phyloP scores from a whole-genome alignment of 768 basidiomycete species.

The Tylopilus intermedius region DNA sequence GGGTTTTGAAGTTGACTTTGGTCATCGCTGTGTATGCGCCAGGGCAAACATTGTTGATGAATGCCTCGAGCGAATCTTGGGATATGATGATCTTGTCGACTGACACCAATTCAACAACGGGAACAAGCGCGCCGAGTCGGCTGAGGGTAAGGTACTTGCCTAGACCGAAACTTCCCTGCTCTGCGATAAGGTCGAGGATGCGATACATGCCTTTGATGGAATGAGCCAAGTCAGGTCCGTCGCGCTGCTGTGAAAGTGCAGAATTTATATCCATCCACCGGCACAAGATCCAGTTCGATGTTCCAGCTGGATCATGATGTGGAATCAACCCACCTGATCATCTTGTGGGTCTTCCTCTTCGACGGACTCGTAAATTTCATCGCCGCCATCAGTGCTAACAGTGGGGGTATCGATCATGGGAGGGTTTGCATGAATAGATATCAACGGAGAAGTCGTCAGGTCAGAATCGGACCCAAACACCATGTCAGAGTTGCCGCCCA shows the following conservation, averaged over 20 bases:
- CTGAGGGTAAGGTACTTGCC: too few relatives aligned
- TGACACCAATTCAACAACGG: too few relatives aligned
- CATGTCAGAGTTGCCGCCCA: constrained; percentile 2
- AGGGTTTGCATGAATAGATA: neutral
- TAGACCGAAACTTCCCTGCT: too few relatives aligned
- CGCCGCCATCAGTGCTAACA: constrained; percentile 2
- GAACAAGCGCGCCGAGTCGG: too few relatives aligned
- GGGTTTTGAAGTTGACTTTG: too few relatives aligned
- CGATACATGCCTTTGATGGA: constrained; percentile 45
- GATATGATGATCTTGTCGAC: too few relatives aligned
- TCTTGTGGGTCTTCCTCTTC: constrained; percentile 2
- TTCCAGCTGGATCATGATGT: constrained; percentile 17
- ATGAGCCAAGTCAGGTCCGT: constrained; percentile 19
- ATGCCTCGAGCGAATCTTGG: too few relatives aligned
- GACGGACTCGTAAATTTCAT: constrained; percentile 17
- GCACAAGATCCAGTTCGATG: too few relatives aligned
- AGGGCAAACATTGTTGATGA: too few relatives aligned
- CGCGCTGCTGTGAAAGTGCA: constrained; percentile 1
- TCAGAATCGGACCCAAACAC: constrained; percentile 1
- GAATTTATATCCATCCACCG: neutral
- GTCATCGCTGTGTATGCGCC: too few relatives aligned
- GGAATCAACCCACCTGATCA: constrained; percentile 10
- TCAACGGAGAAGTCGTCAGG: neutral
- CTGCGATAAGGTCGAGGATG: constrained; percentile 52
- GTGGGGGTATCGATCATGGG: neutral